Evolutionary conservation across 2,329 filamentous ascomycete species (phyloP).

Genomic region (Penicillium thymicola): DNA sequence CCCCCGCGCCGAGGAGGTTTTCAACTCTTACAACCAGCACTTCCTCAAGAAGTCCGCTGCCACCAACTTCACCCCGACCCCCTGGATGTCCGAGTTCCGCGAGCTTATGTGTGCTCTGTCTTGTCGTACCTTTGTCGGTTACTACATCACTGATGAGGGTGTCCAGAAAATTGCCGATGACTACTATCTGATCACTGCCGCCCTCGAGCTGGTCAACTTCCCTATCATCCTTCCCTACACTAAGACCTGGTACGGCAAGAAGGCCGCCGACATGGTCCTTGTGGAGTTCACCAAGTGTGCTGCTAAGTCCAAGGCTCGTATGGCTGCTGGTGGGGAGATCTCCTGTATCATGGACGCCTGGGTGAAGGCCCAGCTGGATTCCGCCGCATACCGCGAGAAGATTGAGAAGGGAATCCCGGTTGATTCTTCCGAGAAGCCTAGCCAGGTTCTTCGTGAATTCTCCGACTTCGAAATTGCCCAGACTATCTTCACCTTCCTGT

Average conservation of each 20-base stretch:
- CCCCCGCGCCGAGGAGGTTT: constrained; percentile 87
- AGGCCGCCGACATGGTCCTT: constrained; percentile 87
- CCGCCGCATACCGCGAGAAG: constrained; percentile 74
- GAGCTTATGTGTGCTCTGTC: constrained; percentile 94
- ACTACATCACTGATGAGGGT: constrained; percentile 87
- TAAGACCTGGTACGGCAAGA: constrained; percentile 96
- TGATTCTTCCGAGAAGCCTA: constrained; percentile 73
- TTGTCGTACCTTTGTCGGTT: constrained; percentile 92
- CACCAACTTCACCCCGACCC: constrained; percentile 67
- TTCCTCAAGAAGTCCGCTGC: constrained; percentile 74
- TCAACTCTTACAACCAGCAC: constrained; percentile 77
- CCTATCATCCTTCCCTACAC: constrained; percentile 94
- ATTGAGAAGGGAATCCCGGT: constrained; percentile 67
- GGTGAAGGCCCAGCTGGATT: constrained; percentile 84
- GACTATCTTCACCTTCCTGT: constrained; percentile 93
- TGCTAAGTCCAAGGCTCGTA: constrained; percentile 86
- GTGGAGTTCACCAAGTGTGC: constrained; percentile 87
- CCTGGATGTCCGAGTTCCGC: constrained; percentile 90
- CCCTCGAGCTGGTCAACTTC: constrained; percentile 96
- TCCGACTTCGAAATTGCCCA: constrained; percentile 87
- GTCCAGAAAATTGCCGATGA: constrained; percentile 95
- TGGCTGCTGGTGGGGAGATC: constrained; percentile 81
- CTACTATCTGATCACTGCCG: constrained; percentile 94
- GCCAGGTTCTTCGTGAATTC: constrained; percentile 79
- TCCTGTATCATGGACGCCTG: constrained; percentile 95